phyloP scores from a whole-genome alignment of 2,329 filamentous ascomycete species.

The Grosmannia clavigera region DNA sequence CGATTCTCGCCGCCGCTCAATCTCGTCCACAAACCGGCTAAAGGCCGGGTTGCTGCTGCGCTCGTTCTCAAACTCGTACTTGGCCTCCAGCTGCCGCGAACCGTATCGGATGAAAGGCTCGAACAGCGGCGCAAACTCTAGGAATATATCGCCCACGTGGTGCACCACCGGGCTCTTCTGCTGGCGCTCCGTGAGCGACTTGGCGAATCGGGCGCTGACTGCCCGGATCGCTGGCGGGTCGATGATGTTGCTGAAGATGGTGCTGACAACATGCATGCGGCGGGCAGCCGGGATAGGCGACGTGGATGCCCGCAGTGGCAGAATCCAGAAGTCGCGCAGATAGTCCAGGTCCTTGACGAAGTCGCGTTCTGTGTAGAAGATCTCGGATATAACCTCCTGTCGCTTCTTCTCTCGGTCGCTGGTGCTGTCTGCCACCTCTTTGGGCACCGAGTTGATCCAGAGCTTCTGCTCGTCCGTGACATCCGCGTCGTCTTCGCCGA shows the following conservation, averaged over 20 bases:
- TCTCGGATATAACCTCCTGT: slow-evolving; percentile 94
- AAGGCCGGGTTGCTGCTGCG: slow-evolving; percentile 77
- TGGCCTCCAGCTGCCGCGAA: slow-evolving; percentile 88
- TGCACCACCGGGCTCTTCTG: slow-evolving; percentile 81
- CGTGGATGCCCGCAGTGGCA: slow-evolving; percentile 66
- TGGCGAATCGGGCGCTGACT: slow-evolving; percentile 81
- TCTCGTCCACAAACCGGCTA: slow-evolving; percentile 87
- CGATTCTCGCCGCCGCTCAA: slow-evolving; percentile 90
- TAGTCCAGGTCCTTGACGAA: slow-evolving; percentile 99
- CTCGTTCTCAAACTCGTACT: slow-evolving; percentile 97
- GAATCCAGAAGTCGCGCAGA: slow-evolving; percentile 95
- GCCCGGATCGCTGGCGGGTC: slow-evolving; percentile 70
- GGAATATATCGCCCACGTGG: slow-evolving; percentile 86
- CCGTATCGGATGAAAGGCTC: slow-evolving; percentile 95
- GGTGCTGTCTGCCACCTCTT: slow-evolving; percentile 84
- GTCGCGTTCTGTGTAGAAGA: slow-evolving; percentile 97
- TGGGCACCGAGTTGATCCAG: slow-evolving; percentile 97
- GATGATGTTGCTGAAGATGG: slow-evolving; percentile 90
- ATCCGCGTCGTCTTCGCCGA: slow-evolving; percentile 68
- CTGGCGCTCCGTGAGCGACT: slow-evolving; percentile 78
- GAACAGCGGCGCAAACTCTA: slow-evolving; percentile 84
- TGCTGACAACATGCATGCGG: slow-evolving; percentile 81
- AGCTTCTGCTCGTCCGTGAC: slow-evolving; percentile 93
- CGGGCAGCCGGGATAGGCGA: slow-evolving; percentile 84
- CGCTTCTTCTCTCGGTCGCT: slow-evolving; percentile 90